phyloP scores from a whole-genome alignment of 2,329 filamentous ascomycete genomes.

The Paraphoma sp. region DNA sequence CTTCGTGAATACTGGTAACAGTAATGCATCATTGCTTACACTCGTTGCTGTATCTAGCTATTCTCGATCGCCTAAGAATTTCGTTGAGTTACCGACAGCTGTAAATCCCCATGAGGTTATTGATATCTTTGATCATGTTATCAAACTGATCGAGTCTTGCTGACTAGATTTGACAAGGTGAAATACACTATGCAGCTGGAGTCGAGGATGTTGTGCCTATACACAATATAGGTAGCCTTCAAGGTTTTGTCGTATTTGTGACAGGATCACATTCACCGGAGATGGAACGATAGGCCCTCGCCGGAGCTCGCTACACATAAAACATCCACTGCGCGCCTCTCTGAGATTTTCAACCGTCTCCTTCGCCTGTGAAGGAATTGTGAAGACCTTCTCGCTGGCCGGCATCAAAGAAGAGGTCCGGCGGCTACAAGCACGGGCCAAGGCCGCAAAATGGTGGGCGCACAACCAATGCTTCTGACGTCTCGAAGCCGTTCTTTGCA shows the following conservation, averaged over 20 bases:
- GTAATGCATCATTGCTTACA: too few relatives aligned
- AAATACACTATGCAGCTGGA: not conserved
- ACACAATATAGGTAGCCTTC: too few relatives aligned
- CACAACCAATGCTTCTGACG: slow-evolving; percentile 21
- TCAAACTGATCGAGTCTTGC: too few relatives aligned
- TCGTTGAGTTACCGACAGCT: too few relatives aligned
- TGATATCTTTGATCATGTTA: too few relatives aligned
- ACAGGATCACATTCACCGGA: not conserved
- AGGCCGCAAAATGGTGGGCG: slow-evolving; percentile 4
- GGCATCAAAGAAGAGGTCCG: slow-evolving; percentile 6
- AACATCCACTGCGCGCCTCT: not conserved
- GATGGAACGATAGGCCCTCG: slow-evolving; percentile 2
- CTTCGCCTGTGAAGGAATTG: not conserved
- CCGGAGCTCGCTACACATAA: not conserved
- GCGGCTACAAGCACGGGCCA: slow-evolving; percentile 21
- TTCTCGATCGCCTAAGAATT: too few relatives aligned
- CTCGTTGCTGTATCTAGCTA: too few relatives aligned
- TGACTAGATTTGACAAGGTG: too few relatives aligned
- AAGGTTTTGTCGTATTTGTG: not conserved
- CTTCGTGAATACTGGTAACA: not conserved
- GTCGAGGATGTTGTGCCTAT: not conserved
- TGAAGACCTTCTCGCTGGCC: slow-evolving; percentile 14
- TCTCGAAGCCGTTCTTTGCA: slow-evolving; percentile 12
- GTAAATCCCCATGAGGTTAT: too few relatives aligned
- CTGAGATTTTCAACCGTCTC: not conserved